These are phyloP conservation scores for Psilocybe subaeruginosa DNA, from an alignment of 768 basidiomycete species.

Conservation along the genomic window DNA sequence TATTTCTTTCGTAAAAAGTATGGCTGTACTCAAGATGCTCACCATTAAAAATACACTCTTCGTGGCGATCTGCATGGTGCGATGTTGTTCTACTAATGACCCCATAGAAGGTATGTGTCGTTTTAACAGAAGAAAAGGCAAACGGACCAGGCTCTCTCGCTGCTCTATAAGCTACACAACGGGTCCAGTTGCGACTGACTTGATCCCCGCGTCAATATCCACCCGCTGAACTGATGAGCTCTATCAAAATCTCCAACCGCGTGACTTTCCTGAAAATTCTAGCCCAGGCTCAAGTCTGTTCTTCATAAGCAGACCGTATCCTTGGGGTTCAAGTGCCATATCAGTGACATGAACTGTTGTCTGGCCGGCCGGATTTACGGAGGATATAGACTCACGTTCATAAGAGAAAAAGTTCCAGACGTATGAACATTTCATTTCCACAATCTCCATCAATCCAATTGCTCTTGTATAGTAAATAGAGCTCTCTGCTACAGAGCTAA, in stretches of 20 bases:
- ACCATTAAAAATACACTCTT: not conserved
- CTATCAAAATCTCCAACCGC: slow-evolving; percentile 4
- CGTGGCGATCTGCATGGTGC: not conserved
- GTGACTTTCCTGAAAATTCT: slow-evolving; percentile 3
- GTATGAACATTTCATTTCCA: slow-evolving; percentile 22
- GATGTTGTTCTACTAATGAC: not conserved
- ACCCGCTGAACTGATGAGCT: slow-evolving; percentile 1
- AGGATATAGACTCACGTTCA: slow-evolving; percentile 23
- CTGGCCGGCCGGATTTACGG: slow-evolving; percentile 19
- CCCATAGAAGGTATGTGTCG: too few species aligned
- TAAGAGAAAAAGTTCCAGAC: slow-evolving; percentile 18
- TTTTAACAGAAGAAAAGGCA: too few species aligned
- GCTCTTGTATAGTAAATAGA: slow-evolving; percentile 6
- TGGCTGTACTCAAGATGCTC: not conserved
- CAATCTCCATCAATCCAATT: slow-evolving; percentile 22
- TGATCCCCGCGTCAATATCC: not conserved
- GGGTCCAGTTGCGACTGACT: not conserved
- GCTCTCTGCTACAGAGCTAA: slow-evolving; percentile 11
- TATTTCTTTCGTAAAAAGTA: not conserved
- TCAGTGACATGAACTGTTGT: slow-evolving; percentile 8
- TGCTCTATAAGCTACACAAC: not conserved
- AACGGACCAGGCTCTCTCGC: not conserved
- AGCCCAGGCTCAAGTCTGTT: not conserved
- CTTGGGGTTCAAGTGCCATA: slow-evolving; percentile 18
- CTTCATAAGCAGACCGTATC: slow-evolving; percentile 5